Evolutionary conservation across 1,284 basidiomycete genomes (phyloP).

Genomic region (Phylloporus gajari): DNA sequence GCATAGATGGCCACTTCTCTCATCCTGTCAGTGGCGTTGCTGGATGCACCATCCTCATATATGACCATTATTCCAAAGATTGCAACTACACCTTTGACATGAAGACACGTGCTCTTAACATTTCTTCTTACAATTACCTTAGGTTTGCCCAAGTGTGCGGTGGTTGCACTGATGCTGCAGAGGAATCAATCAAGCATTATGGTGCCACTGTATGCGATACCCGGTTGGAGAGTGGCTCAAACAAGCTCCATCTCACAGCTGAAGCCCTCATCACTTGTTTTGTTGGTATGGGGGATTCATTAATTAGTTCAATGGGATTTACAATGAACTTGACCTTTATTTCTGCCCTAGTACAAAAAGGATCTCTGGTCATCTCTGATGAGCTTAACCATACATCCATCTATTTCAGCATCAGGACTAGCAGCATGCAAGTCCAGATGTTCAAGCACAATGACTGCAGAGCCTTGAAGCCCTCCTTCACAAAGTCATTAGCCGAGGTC

Average conservation of each 20-base stretch:
- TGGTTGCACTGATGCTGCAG: constrained; percentile 93
- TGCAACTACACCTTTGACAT: constrained; percentile 87
- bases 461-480: constrained; percentile 84
- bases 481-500: constrained; percentile 96
- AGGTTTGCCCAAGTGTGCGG: constrained; percentile 96
- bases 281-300: constrained; percentile 87
- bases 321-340: constrained; percentile 98
- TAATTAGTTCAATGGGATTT: constrained; percentile 97
- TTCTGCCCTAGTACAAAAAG: constrained; percentile 91
- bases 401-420: constrained; percentile 90
- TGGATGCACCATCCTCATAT: constrained; percentile 89
- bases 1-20: constrained; percentile 96
- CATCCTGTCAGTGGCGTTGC: constrained; percentile 95
- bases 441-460: constrained; percentile 97
- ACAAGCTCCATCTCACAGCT: constrained; percentile 84
- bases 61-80: constrained; percentile 88
- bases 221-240: constrained; percentile 85
- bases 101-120: constrained; percentile 90
- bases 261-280: constrained; percentile 93
- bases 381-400: constrained; percentile 98
- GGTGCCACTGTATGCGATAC: constrained; percentile 84
- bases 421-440: constrained; percentile 89
- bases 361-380: constrained; percentile 96
- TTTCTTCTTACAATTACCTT: constrained; percentile 99
- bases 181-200: constrained; percentile 81